Percentiles rank a stretch among this genome's conserved stretches.
Evolutionary conservation across 2,329 filamentous ascomycete genomes (phyloP).

Genomic region (Cordyceps tenuipes): DNA sequence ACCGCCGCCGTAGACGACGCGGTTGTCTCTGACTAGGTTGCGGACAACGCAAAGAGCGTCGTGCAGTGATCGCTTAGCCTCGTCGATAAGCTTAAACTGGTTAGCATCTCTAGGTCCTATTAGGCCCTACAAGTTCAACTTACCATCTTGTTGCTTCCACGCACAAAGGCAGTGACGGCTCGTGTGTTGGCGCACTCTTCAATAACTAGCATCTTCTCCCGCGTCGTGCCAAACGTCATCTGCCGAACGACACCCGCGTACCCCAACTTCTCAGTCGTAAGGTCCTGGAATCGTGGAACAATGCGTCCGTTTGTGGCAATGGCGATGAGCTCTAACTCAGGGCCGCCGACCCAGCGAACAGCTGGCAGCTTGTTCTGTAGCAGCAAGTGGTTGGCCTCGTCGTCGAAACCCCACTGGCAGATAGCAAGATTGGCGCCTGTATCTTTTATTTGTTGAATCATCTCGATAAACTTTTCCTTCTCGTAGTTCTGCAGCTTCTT

Average conservation of each 20-base stretch:
- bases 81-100: slow-evolving; percentile 78
- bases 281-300: slow-evolving; percentile 92
- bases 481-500: slow-evolving; percentile 97
- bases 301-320: slow-evolving; percentile 98
- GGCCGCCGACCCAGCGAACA: slow-evolving; percentile 94
- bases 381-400: slow-evolving; percentile 95
- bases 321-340: slow-evolving; percentile 96
- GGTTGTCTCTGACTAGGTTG: slow-evolving; percentile 91
- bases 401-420: slow-evolving; percentile 99
- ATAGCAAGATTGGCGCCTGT: slow-evolving; percentile 96
- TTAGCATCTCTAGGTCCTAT: slow-evolving; percentile 15
- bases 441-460: slow-evolving; percentile 97
- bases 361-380: slow-evolving; percentile 94
- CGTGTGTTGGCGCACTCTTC: slow-evolving; percentile 98
- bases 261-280: slow-evolving; percentile 85
- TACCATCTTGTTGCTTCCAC: slow-evolving; percentile 99
- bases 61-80: slow-evolving; percentile 94
- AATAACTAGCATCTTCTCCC: slow-evolving; percentile 99
- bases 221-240: slow-evolving; percentile 93
- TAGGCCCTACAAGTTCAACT: slow-evolving; percentile 21
- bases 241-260: slow-evolving; percentile 83
- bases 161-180: slow-evolving; percentile 91
- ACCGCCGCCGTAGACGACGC: slow-evolving; percentile 94
- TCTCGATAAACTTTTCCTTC: slow-evolving; percentile 91
- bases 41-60: slow-evolving; percentile 96